phyloP scores from a whole-genome alignment of 371 early-diverging fungal genomes.

The Choanephora cucurbitarum region DNA sequence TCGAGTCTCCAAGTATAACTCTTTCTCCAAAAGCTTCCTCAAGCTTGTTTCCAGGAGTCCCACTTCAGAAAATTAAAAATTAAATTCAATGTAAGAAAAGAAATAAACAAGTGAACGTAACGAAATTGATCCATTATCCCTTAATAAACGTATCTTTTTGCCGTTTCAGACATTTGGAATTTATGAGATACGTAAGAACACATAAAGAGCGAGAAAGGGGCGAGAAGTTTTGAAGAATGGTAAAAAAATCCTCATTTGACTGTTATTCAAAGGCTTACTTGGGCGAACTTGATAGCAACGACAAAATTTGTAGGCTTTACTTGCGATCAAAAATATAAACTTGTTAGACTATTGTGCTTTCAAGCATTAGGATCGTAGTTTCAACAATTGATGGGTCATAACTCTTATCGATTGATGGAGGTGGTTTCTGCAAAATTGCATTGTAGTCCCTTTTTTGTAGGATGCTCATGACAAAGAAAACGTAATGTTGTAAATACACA shows the following conservation, averaged over 20 bases:
- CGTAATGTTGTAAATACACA: no score
- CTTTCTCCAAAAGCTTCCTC: slow-evolving; percentile 34
- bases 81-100: not conserved
- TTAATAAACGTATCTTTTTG: slow-evolving; percentile 33
- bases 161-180: slow-evolving; percentile 27
- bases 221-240: slow-evolving; percentile 46
- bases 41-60: slow-evolving; percentile 41
- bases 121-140: slow-evolving; percentile 30
- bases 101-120: not conserved
- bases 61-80: slow-evolving; percentile 4
- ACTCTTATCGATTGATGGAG: no score
- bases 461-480: no score
- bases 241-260: slow-evolving; percentile 36
- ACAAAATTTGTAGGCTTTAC: no score
- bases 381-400: no score
- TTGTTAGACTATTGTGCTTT: no score
- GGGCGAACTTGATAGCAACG: slow-evolving; percentile 46
- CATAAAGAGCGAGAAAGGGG: no score
- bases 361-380: no score
- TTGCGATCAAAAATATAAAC: no score
- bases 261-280: slow-evolving; percentile 33
- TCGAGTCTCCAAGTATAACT: slow-evolving; percentile 22
- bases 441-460: no score
- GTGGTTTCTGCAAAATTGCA: no score
- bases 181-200: slow-evolving; percentile 35